A percentile compares a stretch with the other conserved stretches of the same genome.
Evolutionary conservation across 805 yeast species (phyloP).

Genomic region (Cyberlindnera samutprakarnensis): DNA sequence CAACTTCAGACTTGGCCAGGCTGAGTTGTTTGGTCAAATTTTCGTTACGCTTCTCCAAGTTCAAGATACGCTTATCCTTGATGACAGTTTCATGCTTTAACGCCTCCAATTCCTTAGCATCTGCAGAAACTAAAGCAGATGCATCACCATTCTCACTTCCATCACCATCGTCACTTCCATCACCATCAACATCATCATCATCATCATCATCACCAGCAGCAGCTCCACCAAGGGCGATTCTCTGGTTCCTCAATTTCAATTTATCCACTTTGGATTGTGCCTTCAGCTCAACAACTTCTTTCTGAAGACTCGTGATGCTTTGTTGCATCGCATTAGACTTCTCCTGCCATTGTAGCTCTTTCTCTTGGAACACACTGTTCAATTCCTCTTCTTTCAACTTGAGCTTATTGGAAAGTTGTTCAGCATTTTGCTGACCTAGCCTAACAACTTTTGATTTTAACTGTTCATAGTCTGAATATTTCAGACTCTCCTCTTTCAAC

Average conservation of each 20-base stretch:
- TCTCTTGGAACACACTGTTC: constrained; percentile 47
- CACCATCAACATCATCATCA: constrained; percentile 20
- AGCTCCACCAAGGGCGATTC: constrained; percentile 32
- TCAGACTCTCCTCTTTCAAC: constrained; percentile 52
- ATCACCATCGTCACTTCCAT: constrained; percentile 3
- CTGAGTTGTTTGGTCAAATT: constrained; percentile 62
- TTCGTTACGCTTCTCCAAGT: constrained; percentile 73
- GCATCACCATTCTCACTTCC: constrained; percentile 19
- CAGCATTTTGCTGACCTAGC: constrained; percentile 54
- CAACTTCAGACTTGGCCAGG: constrained; percentile 36
- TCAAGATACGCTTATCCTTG: constrained; percentile 57
- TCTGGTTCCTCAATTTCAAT: constrained; percentile 40
- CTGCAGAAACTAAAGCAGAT: neutral
- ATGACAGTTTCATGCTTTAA: constrained; percentile 70
- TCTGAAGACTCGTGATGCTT: constrained; percentile 44
- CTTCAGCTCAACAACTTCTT: constrained; percentile 55
- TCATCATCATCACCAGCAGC: constrained; percentile 19
- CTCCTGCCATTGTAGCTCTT: constrained; percentile 58
- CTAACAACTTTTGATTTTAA: constrained; percentile 54
- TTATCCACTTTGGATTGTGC: constrained; percentile 30
- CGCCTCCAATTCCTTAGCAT: constrained; percentile 34
- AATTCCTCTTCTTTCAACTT: constrained; percentile 67
- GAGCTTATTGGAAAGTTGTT: constrained; percentile 43
- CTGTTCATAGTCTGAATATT: constrained; percentile 72
- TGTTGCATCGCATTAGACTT: constrained; percentile 45